Evolutionary conservation across 768 basidiomycete species (phyloP), one percentile per base, ranked within the genome.

Genomic region (Amanita muscaria): DNA sequence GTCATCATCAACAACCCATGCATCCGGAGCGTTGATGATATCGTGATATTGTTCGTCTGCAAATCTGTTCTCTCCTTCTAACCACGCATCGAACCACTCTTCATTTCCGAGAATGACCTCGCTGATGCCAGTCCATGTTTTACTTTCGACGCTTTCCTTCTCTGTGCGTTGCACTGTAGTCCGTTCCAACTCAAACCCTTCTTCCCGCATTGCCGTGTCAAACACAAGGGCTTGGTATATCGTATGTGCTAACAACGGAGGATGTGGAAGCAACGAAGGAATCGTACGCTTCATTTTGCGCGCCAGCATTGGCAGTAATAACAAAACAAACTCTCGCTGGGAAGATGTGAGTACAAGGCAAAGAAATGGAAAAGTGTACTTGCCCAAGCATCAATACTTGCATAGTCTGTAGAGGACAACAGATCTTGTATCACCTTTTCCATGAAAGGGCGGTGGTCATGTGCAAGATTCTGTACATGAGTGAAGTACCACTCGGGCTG

Each of bases 401-500:
- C 64, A 59, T 78, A 83, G 22, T 79, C 79, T 11, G 83, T 75
- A n/a, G 69, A 62, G 3, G 73, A 62, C 19, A 96, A 59, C 2
- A 97, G 59, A 22, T 65, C 70, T 59, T 94, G 92, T 15, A 94
- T 64, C 34, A 83, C 68, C 7, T 64, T 64, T 39, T 86, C 79
- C 73, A 96, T 79, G 61, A 97, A 93, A 2, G 70, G 61, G 19
- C 77, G 72, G 49, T 97, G 92, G 46, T 94, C 88, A 53, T 91
- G 88, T 10, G 79, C 74, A 47, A 85, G 76, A 57, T 98, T 93
- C 38, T 88, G 71, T 18, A 98, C 69, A 59, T 97, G 88, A 2
- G 90, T 83, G 58, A 98, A 88, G 56, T 89, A 97, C 89, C 93
- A 98, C 61, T 98, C 96, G 1, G 96, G 94, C 90, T 94, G 56